phyloP scores from a whole-genome alignment of 2,329 filamentous ascomycete species.

The Curvularia lunata region DNA sequence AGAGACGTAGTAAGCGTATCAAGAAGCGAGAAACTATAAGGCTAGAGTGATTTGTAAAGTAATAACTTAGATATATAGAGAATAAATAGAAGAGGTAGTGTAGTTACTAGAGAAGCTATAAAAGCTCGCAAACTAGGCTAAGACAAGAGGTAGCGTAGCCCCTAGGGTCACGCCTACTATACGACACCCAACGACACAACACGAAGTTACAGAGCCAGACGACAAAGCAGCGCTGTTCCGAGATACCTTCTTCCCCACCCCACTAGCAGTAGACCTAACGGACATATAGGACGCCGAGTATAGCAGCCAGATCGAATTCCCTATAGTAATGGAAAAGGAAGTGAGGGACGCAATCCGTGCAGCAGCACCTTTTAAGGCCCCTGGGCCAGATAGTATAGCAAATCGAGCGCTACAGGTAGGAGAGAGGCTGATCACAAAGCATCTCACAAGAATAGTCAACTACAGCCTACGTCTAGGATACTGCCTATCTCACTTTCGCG shows the following conservation, averaged over 20 bases:
- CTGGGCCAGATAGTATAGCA: slow-evolving; percentile 29
- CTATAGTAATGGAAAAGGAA: slow-evolving; percentile 15
- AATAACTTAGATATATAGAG: slow-evolving; percentile 12
- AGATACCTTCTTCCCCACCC: slow-evolving; percentile 28
- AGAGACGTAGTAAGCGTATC: slow-evolving; percentile 21
- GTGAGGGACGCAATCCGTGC: slow-evolving; percentile 18
- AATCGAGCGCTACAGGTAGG: slow-evolving; percentile 20
- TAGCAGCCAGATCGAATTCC: slow-evolving; percentile 23
- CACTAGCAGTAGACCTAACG: slow-evolving; percentile 17
- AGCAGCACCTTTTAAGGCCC: slow-evolving; percentile 28
- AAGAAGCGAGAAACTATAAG: slow-evolving; percentile 31
- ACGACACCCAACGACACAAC: slow-evolving; percentile 17
- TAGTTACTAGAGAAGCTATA: too few species aligned
- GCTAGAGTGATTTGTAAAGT: slow-evolving; percentile 29
- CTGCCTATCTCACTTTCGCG: slow-evolving; percentile 16
- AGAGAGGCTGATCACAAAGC: not conserved
- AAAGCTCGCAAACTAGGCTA: too few species aligned
- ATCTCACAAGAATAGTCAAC: slow-evolving; percentile 23
- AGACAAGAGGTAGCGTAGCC: too few species aligned
- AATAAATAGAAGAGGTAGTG: too few species aligned
- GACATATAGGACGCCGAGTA: slow-evolving; percentile 26
- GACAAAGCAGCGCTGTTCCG: slow-evolving; percentile 20
- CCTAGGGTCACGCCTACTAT: slow-evolving; percentile 6
- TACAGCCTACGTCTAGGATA: slow-evolving; percentile 22
- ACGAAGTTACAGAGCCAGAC: slow-evolving; percentile 10